Evolutionary conservation across 2,329 filamentous ascomycete species (phyloP).

Genomic region (Cercospora sp.): DNA sequence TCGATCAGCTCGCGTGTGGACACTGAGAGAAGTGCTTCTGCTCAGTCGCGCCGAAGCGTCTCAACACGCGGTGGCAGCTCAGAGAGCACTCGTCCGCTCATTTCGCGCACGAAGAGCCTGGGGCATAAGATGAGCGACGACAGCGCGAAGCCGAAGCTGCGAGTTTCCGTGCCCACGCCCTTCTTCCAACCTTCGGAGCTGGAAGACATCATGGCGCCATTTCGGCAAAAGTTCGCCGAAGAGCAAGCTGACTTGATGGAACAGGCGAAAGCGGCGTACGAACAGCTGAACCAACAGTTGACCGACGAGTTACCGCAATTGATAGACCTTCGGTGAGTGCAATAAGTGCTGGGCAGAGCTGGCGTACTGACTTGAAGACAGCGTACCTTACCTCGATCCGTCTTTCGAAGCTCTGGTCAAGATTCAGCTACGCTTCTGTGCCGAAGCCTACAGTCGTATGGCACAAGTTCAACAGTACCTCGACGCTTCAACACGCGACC

Average conservation of each 20-base stretch:
- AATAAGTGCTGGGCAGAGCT: background rate
- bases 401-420: conserved; percentile 98
- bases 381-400: conserved; percentile 91
- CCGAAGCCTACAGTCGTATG: conserved; percentile 96
- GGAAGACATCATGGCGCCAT: conserved; percentile 37
- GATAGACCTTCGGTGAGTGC: conserved; percentile 73
- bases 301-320: conserved; percentile 90
- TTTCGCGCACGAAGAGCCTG: background rate
- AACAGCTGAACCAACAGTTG: conserved; percentile 95
- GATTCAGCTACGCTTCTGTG: conserved; percentile 96
- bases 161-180: conserved; percentile 22
- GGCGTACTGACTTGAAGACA: conserved; percentile 16
- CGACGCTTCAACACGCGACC: conserved; percentile 90
- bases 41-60: background rate
- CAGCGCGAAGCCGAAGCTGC: background rate
- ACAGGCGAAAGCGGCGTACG: conserved; percentile 79
- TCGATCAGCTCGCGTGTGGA: background rate
- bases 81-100: conserved; percentile 9
- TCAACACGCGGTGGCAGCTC: conserved; percentile 2
- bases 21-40: conserved; percentile 4
- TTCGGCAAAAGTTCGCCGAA: conserved; percentile 33
- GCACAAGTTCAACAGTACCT: conserved; percentile 96
- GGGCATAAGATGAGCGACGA: background rate
- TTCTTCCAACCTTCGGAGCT: conserved; percentile 39
- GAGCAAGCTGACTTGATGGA: conserved; percentile 35